Percentiles rank a stretch among this genome's conserved stretches.
phyloP scores from a whole-genome alignment of 805 yeast species.

The Lachancea waltii region DNA sequence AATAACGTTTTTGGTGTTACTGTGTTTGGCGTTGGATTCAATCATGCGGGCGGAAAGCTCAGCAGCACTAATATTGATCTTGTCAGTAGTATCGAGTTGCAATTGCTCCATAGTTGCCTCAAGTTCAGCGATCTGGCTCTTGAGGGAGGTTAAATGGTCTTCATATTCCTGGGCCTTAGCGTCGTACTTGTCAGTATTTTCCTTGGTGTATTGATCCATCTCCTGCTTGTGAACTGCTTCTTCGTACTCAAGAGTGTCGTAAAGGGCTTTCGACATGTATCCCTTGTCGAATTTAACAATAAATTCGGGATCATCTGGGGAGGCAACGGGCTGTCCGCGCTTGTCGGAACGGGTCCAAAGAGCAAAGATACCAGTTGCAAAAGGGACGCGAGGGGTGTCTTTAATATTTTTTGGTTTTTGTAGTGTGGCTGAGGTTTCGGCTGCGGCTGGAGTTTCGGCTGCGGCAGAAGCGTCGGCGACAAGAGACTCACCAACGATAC shows the following conservation, averaged over 20 bases:
- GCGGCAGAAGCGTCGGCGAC: neutral
- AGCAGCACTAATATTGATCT: constrained; percentile 23
- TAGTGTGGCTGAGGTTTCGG: neutral
- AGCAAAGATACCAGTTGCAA: constrained; percentile 9
- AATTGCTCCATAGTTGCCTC: constrained; percentile 20
- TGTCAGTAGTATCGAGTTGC: constrained; percentile 19
- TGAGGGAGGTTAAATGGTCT: constrained; percentile 15
- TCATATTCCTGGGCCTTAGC: constrained; percentile 19
- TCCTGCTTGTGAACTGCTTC: constrained; percentile 18
- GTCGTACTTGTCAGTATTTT: constrained; percentile 16
- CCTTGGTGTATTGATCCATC: constrained; percentile 13
- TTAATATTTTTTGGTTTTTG: constrained; percentile 11
- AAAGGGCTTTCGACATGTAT: constrained; percentile 25
- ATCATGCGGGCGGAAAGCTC: constrained; percentile 20
- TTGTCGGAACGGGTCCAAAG: constrained; percentile 11
- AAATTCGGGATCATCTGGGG: constrained; percentile 28
- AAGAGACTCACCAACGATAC: neutral
- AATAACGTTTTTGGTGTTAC: constrained; percentile 19
- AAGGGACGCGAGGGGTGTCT: constrained; percentile 16
- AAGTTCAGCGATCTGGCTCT: constrained; percentile 19
- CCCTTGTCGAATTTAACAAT: constrained; percentile 24
- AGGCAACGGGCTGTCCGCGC: constrained; percentile 20
- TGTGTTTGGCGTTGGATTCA: constrained; percentile 19
- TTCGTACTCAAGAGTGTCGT: constrained; percentile 24
- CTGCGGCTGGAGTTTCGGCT: neutral